Evolutionary conservation across 805 yeast genomes (phyloP), one percentile per base, ranked within the genome.

Genomic region (Teunomyces panamensis): DNA sequence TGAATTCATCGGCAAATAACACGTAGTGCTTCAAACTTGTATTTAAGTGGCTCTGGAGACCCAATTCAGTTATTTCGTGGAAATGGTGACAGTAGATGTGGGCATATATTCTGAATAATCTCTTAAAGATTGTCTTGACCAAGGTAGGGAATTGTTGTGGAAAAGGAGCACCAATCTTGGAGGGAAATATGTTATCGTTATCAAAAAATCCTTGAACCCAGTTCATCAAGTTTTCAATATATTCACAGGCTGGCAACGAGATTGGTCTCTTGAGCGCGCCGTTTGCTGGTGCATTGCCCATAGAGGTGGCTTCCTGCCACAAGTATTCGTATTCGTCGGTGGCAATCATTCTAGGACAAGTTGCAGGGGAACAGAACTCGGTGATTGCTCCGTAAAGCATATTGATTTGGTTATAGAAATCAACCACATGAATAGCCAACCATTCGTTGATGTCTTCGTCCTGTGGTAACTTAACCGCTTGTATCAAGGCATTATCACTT

Each of bases 51-150:
- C 96, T 87, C 64, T 91, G 97, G 57, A 92, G 73, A 2, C 96
- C 96, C 56, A 94, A 75, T 63, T 91, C 98, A 35, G 90, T 81
- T 48, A 94, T 87, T 67, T 92, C 97, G 63, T 90, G 96, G 67
- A 94, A 92, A 65, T 94, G 99, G 62, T 94, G 98, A 62, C 99
- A 94, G 67, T 94, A 94, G 39, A 94, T 88, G 68, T 94, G 99
- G 1, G 99, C 98, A 62, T 94, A 94, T 3, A 94, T 90, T 63
- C 99, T 79, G 68, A 91, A 94, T 44, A 94, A 73, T 55, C 99
- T 80, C 68, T 92, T 89, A 75, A 94, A 81, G 42, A 94, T 89
- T 14, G 96, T 91, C 59, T 84, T 86, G 39, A 89, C 87, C 51
- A 89, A 77, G 6, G 83, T 77, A 17, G 83, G 83, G 59, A 95